Evolutionary conservation across 768 basidiomycete species (phyloP), one percentile per base, ranked within the genome.

Genomic region (Tephrocybe rancida): DNA sequence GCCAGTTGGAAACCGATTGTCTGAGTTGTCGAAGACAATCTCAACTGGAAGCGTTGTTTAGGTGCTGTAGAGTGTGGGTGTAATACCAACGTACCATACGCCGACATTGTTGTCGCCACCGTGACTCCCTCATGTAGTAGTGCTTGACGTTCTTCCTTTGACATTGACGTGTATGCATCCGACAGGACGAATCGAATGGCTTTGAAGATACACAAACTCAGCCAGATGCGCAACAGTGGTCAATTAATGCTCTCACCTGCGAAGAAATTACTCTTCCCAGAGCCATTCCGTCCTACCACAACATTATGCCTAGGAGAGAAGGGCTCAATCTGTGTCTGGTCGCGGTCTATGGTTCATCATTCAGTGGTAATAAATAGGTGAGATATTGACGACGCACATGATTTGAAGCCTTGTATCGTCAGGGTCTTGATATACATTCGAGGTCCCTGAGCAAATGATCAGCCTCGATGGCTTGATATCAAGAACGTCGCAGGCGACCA

Each of bases 231-330:
- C n/a, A 16, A 24, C 37, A 37, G 19, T 49, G 24, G 5, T 35
- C 35, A 14, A 34, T 14, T 22, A 37, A 16, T 19, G 6, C 24
- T 67, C 87, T 59, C 47, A 90, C 92, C 95, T 32, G 92, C 87
- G 70, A 99, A 99, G 80, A 99, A 98, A 69, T 98, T 99, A 64
- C 92, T 95, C 78, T 99, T 99, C 46, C 97, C 97, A 5, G 91
- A 93, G 11, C 97, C 97, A 81, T 99, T 98, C 38, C 97, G 76
- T 13, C 97, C 96, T 7, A 98, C 95, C 8, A 98, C 94, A 10
- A 98, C 95, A 72, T 98, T 98, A 67, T 97, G 94, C 44, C 80
- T 86, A 0, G 95, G 85, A 19, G 88, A 92, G 73, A 99, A 99
- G 0, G 95, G 95, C 61, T 98, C 95, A 54, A 97, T 92, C 62